Conservation (phyloP, 768 basidiomycete genomes). For the Leucocoprinus leucothites region DNA sequence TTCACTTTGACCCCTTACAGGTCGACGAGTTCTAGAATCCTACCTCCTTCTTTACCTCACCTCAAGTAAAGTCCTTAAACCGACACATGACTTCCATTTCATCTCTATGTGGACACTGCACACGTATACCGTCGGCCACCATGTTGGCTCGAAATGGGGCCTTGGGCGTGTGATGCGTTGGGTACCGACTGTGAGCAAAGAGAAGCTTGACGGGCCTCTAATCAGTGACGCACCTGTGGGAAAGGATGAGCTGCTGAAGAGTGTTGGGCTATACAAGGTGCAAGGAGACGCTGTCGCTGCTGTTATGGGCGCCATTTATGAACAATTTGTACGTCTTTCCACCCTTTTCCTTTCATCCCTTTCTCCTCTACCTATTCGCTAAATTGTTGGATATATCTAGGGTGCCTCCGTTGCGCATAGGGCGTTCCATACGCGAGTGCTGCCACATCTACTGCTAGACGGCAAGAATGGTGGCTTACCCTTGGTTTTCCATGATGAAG, state of each 20-base stretch:
- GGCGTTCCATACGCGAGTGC: conserved; percentile 46
- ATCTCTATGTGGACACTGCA: conserved; percentile 58
- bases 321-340: conserved; percentile 66
- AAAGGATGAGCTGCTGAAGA: conserved; percentile 36
- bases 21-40: conserved; percentile 73
- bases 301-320: conserved; percentile 71
- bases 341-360: not conserved
- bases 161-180: conserved; percentile 73
- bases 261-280: conserved; percentile 73
- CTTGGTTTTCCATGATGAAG: conserved; percentile 46
- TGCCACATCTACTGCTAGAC: conserved; percentile 36
- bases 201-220: conserved; percentile 24
- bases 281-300: conserved; percentile 77
- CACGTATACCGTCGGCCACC: conserved; percentile 69
- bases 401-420: conserved; percentile 47
- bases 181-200: conserved; percentile 53
- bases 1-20: conserved; percentile 30
- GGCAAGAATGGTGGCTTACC: conserved; percentile 37
- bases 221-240: conserved; percentile 14
- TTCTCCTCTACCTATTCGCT: not conserved
- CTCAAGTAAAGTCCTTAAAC: conserved; percentile 43
- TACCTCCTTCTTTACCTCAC: conserved; percentile 74
- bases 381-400: conserved; percentile 22
- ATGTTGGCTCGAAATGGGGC: conserved; percentile 73
- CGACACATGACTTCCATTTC: conserved; percentile 54